Base-by-base conservation (phyloP, 208 protist genomes). In the Spironucleus salmonicida region DNA sequence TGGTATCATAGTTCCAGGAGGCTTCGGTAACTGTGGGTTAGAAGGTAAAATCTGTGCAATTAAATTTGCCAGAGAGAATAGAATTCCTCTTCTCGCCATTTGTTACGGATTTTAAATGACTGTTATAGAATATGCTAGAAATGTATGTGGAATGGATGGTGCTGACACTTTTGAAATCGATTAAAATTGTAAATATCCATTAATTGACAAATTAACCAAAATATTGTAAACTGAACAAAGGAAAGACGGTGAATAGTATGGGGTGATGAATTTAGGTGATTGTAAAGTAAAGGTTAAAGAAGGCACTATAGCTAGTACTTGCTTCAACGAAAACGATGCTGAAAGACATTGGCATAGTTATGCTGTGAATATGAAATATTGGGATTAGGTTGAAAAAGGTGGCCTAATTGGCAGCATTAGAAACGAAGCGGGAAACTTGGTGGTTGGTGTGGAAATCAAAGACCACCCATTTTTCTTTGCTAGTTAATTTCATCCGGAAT, bases 401-500 rank as follows among this genome's bases (percentile, higher is more conserved):
- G 61, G 61, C 19, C 61, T 67, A 15, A 38, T 67, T 38, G 30
- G 15, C 19, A 40, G 29, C 15, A 34, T 15, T 40, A 40, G 15
- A 30, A 30, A 67, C 34, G 15, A 23, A 15, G 35, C 61, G 15
- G 30, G 35, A 15, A 15, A 67, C 13, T 30, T 67, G 19, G 23
- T 34, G 13, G 15, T 67, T 15, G 61, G 23, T n/a, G 34, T 67
- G 34, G 61, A 67, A n/a, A 58, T 27, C 15, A 27, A 58, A 58
- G 61, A 15, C 13, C 61, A 67, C 61, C 26, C 26, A 13, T 67
- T 67, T 30, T 67, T 67, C 61, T 38, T 67, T 13, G 61, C 61
- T 15, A 67, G 26, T 15, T 30, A 67, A 30, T 67, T 38, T 34
- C 61, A 67, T 67, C 61, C 61, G 15, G 61, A 67, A 38, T 67